These are phyloP conservation scores for Neurospora hispaniola DNA, from an alignment of 495 filamentous ascomycete species.

Conservation along the genomic window DNA sequence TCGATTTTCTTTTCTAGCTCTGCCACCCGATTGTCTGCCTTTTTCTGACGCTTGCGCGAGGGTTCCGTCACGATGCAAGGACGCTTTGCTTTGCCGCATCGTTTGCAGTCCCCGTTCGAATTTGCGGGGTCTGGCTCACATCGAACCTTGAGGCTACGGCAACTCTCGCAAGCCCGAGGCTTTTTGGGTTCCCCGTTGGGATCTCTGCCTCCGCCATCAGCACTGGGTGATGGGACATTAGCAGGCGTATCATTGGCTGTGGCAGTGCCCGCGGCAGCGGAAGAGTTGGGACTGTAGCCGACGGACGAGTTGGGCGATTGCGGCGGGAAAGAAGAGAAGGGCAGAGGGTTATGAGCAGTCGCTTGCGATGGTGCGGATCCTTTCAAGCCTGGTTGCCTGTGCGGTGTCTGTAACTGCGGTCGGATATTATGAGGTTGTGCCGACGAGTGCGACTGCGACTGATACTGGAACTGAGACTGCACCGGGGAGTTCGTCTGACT, in stretches of 20 bases:
- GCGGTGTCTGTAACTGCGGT: background rate
- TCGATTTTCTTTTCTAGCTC: conserved; percentile 95
- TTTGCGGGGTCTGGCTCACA: conserved; percentile 67
- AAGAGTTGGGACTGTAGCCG: background rate
- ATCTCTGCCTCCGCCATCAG: conserved; percentile 17
- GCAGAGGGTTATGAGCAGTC: background rate
- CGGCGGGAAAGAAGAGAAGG: background rate
- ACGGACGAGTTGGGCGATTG: background rate
- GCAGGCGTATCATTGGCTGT: background rate
- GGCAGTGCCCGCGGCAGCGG: background rate
- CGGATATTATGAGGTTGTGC: background rate
- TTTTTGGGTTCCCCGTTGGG: conserved; percentile 56
- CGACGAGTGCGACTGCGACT: background rate
- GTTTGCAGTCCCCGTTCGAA: conserved; percentile 59
- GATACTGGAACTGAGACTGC: background rate
- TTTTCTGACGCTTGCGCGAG: conserved; percentile 81
- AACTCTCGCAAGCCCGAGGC: conserved; percentile 85
- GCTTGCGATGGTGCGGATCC: background rate
- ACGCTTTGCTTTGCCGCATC: conserved; percentile 76
- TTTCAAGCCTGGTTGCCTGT: background rate
- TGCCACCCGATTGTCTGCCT: conserved; percentile 82
- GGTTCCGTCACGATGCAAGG: conserved; percentile 74
- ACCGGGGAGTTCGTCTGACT: background rate
- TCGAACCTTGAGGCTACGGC: conserved; percentile 78
- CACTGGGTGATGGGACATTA: conserved; percentile 3